Base-by-base conservation (phyloP, 352 stramenopile genomes). In the Pythium dissimile region DNA sequence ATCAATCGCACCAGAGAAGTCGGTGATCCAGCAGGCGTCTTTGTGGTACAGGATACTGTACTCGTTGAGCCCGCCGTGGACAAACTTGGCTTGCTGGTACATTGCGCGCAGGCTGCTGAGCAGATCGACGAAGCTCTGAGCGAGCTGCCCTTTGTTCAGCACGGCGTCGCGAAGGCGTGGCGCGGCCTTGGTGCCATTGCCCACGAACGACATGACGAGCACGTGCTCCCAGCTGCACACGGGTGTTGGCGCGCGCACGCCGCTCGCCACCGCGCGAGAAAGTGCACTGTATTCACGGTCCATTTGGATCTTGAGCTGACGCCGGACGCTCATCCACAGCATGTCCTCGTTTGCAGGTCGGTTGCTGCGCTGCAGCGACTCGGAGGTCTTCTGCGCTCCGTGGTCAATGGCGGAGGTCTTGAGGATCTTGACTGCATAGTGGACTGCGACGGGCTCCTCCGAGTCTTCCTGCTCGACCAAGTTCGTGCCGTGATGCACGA, bases 1-100 rank as follows among this genome's bases (percentile, higher is more conserved):
- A 44, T 95, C 80, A 13, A 94, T 79, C 11, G 87, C 77, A 39
- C 91, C 78, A 0, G 78, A 80, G 55, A 97, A 92, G 62, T 95
- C 89, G 56, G 94, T 94, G 35, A 97, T 80, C 81, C 59, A 96
- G 57, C 64, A 77, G 47, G 54, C 77, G 24, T 62, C 72, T 39
- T 72, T 77, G 63, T 68, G 69, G 23, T 87, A 80, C 20, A 96
- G 67, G 32, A 97, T 82, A 53, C 84, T 96, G 54, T 77, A 84
- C 49, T 80, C 66, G 26, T 44, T 75, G 30, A 89, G 51, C 0
- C 46, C 57, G 24, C 72, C 69, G 53, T 87, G 77, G 20, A 89
- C 75, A 38, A 89, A 62, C n/a, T 81, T 70, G 41, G 72, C 77
- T 18, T 61, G 54, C 42, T 85, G 79, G 52, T 79, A 89, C 47